phyloP scores from a whole-genome alignment of 129 eudicot species.

The Artemisia tridentata region DNA sequence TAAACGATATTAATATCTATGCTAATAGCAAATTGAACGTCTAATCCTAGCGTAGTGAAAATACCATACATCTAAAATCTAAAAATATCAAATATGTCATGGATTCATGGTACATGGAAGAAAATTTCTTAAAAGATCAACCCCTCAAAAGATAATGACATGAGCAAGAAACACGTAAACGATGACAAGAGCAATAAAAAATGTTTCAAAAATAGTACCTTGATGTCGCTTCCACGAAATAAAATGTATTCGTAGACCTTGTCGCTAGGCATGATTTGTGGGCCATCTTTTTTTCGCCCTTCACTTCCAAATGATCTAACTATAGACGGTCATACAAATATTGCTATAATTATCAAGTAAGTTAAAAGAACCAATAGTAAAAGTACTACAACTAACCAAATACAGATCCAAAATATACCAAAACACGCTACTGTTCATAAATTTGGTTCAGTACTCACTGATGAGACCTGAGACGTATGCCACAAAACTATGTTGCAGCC shows the following conservation, averaged over 20 bases:
- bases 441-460: too few species aligned
- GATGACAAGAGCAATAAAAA: not conserved
- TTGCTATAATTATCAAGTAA: not conserved
- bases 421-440: too few species aligned
- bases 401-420: too few species aligned
- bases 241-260: slow-evolving; percentile 87
- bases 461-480: too few species aligned
- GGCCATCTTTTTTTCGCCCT: slow-evolving; percentile 86
- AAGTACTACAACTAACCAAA: too few species aligned
- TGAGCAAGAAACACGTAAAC: not conserved
- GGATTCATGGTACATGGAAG: not conserved
- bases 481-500: too few species aligned
- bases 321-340: slow-evolving; percentile 30
- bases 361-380: too few species aligned
- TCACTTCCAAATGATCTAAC: slow-evolving; percentile 92
- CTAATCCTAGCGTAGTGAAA: too few species aligned
- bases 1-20: too few species aligned
- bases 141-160: not conserved
- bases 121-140: not conserved
- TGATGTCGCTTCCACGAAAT: slow-evolving; percentile 91
- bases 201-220: slow-evolving; percentile 41
- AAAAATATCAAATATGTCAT: not conserved
- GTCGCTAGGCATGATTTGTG: slow-evolving; percentile 79
- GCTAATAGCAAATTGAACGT: too few species aligned
- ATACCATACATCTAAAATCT: not conserved